Conservation (phyloP, 1,284 basidiomycete species). For the Malassezia japonica region DNA sequence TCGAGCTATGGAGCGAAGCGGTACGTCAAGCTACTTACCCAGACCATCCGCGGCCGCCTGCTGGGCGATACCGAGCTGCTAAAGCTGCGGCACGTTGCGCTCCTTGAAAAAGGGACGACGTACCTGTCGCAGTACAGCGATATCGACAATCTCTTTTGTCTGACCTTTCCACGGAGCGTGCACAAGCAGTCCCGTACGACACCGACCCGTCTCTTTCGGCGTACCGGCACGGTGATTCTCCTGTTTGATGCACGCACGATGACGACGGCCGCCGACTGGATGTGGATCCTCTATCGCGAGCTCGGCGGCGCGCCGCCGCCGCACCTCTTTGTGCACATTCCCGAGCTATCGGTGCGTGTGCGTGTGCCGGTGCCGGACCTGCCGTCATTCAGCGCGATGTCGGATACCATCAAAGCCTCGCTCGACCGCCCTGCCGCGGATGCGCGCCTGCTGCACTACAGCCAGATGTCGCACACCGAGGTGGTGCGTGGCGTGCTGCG, state of each 20-base stretch:
- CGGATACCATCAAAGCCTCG: neutral
- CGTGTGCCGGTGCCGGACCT: slow-evolving; percentile 57
- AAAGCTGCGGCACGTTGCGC: slow-evolving; percentile 63
- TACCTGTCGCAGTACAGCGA: slow-evolving; percentile 68
- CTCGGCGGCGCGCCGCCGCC: slow-evolving; percentile 54
- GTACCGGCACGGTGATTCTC: slow-evolving; percentile 63
- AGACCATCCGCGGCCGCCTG: slow-evolving; percentile 22
- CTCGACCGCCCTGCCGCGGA: neutral
- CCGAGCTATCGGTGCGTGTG: slow-evolving; percentile 56
- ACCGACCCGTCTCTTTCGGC: slow-evolving; percentile 45
- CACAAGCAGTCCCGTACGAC: slow-evolving; percentile 52
- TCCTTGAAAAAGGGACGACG: slow-evolving; percentile 57
- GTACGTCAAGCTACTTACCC: too few relatives aligned
- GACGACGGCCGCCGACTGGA: slow-evolving; percentile 67
- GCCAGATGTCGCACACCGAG: neutral
- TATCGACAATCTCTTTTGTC: slow-evolving; percentile 66
- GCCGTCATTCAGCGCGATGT: neutral
- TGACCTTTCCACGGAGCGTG: slow-evolving; percentile 52
- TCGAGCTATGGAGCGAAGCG: slow-evolving; percentile 73
- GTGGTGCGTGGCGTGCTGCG: slow-evolving; percentile 38
- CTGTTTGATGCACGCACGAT: slow-evolving; percentile 59
- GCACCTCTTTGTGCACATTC: slow-evolving; percentile 52
- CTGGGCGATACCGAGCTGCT: slow-evolving; percentile 25
- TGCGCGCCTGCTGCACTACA: neutral
- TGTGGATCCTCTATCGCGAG: slow-evolving; percentile 67